Base-by-base conservation (phyloP, 2,329 filamentous ascomycete genomes). In the Epichloe uncinata region DNA sequence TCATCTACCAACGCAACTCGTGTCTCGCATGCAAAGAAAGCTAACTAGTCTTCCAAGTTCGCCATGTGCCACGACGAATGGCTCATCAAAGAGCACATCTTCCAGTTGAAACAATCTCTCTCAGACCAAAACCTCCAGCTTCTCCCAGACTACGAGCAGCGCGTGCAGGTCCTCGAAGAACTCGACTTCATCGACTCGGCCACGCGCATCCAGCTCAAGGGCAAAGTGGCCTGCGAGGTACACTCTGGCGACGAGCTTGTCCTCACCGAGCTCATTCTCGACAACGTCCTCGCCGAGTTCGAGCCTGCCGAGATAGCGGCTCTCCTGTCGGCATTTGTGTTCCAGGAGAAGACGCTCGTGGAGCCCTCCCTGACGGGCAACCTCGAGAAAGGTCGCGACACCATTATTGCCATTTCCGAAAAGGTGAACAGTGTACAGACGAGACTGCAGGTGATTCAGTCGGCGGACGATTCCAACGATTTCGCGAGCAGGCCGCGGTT, bases 221-320 rank as follows among this genome's bases (percentile, higher is more conserved):
- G 93, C 66, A 97, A 97, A 66, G 93, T 98, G 20, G 93, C 93
- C 4, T 98, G 93, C 69, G 93, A 98, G 68, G 91, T 98, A 53
- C 93, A 97, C 67, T 96, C 91, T 0, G 90, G 90, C 16, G 91
- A 97, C 63, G 93, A 98, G 67, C 78, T 98, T 0, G 91, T 98
- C 0, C 78, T 98, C 16, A 98, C 93, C 0, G 93, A 98, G 65
- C 78, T 97, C 5, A 89, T 98, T 45, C 81, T 98, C 16, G 93
- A 98, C 68, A 98, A 98, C 60, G 88, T 96, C 2, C 81, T 98
- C 3, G 90, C 91, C 47, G 86, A 94, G 53, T 96, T 93, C 66
- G 91, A 96, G 60, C 89, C 91, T 1, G 89, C 95, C 57, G 93
- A 98, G 67, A 97, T 98, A 54, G 93, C 95, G 1, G 90, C 93